These are phyloP conservation scores for Cotoneaster glaucophyllus DNA, from an alignment of 306 rosid genomes.

Conservation along the genomic window DNA sequence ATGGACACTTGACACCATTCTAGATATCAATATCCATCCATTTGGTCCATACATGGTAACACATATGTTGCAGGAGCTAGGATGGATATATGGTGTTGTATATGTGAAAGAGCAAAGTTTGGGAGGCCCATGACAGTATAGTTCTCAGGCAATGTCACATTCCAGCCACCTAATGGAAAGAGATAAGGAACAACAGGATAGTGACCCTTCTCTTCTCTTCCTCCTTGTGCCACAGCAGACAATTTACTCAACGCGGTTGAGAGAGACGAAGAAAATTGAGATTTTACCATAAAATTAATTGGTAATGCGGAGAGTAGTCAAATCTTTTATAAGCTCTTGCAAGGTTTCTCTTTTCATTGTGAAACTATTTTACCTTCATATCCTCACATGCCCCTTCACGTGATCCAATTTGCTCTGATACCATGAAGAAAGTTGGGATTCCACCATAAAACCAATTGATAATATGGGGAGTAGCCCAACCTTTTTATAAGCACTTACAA, in stretches of 20 bases:
- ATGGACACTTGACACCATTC: constrained; percentile 23
- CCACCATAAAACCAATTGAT: no score
- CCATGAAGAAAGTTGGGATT: no score
- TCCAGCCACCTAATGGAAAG: constrained; percentile 48
- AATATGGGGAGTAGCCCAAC: no score
- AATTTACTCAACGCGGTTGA: constrained; percentile 20
- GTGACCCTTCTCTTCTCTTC: constrained; percentile 38
- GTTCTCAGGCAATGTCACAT: constrained; percentile 44
- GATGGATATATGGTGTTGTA: background rate
- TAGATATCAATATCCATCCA: background rate
- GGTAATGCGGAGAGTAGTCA: no score
- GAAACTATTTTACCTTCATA: no score
- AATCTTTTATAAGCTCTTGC: no score
- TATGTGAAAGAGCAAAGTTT: constrained; percentile 19
- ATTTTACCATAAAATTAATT: no score
- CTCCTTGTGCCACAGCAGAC: constrained; percentile 20
- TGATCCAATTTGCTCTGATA: no score
- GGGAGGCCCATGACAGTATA: constrained; percentile 35
- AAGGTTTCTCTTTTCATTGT: no score
- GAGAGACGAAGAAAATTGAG: no score
- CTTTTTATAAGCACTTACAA: no score
- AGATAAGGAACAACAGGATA: constrained; percentile 54
- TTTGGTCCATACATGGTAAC: constrained; percentile 31
- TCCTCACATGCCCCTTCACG: no score
- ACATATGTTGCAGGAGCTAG: constrained; percentile 4